phyloP scores from a whole-genome alignment of 176 grass and related monocot genomes.

The Hordeum marinum region DNA sequence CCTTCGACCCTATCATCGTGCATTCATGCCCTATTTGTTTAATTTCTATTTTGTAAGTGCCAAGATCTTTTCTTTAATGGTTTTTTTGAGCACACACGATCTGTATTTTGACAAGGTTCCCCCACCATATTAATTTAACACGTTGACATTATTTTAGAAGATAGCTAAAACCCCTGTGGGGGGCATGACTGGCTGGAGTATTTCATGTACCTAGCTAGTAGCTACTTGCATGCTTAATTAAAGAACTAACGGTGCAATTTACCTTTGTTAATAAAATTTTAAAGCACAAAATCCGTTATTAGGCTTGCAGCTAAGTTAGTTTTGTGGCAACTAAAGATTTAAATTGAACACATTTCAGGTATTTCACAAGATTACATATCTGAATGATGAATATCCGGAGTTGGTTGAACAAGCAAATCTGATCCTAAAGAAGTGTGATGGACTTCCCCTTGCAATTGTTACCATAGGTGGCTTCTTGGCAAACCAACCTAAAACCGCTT shows the following conservation, averaged over 20 bases:
- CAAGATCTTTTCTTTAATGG: neutral
- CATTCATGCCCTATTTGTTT: neutral
- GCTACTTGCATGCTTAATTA: neutral
- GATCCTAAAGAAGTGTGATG: constrained; percentile 9
- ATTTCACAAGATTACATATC: constrained; percentile 1
- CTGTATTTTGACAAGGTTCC: neutral
- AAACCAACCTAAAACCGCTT: constrained; percentile 13
- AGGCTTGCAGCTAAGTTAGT: neutral
- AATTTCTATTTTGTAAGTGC: neutral
- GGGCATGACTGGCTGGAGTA: neutral
- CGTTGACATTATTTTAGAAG: neutral
- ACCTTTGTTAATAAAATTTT: neutral
- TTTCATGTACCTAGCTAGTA: neutral
- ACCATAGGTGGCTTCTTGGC: constrained; percentile 5
- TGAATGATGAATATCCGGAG: neutral
- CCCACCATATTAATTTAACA: neutral
- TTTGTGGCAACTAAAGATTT: neutral
- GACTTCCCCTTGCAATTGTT: constrained; percentile 12
- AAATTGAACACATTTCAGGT: neutral
- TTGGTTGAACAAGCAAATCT: constrained; percentile 8
- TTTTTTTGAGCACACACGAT: neutral
- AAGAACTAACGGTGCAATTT: neutral
- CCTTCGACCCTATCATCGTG: neutral
- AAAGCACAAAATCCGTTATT: neutral
- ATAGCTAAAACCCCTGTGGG: neutral